A percentile compares a stretch with the other conserved stretches of the same genome.
Evolutionary conservation across 2,329 filamentous ascomycete species (phyloP).

Genomic region (Talaromyces funiculosus): DNA sequence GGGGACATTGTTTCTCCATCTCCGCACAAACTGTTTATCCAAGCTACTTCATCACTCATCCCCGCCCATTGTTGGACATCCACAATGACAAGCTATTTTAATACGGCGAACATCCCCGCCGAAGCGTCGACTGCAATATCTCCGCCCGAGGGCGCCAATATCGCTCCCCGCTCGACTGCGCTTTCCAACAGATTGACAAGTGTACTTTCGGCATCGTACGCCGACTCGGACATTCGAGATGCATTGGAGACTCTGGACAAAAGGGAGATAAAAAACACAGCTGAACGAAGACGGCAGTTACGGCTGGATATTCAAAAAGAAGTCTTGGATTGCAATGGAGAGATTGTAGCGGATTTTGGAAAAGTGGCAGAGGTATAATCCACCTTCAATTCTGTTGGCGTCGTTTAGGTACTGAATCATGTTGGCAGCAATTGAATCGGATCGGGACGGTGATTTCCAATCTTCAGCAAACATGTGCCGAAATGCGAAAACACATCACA

Average conservation of each 20-base stretch:
- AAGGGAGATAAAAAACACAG: slow-evolving; percentile 64
- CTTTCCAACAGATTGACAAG: slow-evolving; percentile 75
- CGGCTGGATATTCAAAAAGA: slow-evolving; percentile 83
- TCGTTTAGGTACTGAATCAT: slow-evolving; percentile 13
- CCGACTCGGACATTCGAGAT: slow-evolving; percentile 85
- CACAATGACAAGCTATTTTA: slow-evolving; percentile 33
- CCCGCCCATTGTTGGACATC: not conserved
- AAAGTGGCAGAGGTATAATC: slow-evolving; percentile 69
- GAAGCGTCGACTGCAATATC: slow-evolving; percentile 22
- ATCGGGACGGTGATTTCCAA: slow-evolving; percentile 73
- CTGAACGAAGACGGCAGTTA: slow-evolving; percentile 71
- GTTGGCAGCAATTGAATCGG: slow-evolving; percentile 68
- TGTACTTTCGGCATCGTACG: slow-evolving; percentile 86
- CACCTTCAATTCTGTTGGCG: not conserved
- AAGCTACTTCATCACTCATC: not conserved
- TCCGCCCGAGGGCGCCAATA: slow-evolving; percentile 22
- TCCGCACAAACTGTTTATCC: slow-evolving; percentile 16
- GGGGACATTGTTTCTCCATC: slow-evolving; percentile 14
- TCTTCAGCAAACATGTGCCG: slow-evolving; percentile 71
- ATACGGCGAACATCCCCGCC: slow-evolving; percentile 18
- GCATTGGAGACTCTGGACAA: slow-evolving; percentile 72
- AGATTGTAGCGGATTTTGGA: slow-evolving; percentile 82
- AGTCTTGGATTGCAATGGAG: slow-evolving; percentile 85
- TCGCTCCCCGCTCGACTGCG: slow-evolving; percentile 50
- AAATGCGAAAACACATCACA: slow-evolving; percentile 71